These are phyloP conservation scores for Marchantia polymorpha DNA, from an alignment of 225 moss, liverwort and hornwort genomes.

Conservation along the genomic window DNA sequence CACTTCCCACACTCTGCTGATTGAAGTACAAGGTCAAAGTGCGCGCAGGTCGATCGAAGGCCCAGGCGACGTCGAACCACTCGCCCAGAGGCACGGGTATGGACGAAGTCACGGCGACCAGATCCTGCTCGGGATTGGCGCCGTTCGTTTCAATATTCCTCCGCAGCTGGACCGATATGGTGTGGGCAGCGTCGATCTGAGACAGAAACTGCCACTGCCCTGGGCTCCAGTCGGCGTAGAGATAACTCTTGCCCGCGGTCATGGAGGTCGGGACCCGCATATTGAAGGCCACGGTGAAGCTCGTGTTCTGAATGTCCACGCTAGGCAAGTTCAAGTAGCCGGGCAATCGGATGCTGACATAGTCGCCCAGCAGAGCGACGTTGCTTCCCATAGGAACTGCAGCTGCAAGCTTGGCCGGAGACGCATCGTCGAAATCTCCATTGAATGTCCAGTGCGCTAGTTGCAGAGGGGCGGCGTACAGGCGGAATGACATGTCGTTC, in stretches of 20 bases:
- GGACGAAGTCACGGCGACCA: background rate
- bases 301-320: background rate
- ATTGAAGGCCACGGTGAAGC: slow-evolving; percentile 9
- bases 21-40: background rate
- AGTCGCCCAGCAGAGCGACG: background rate
- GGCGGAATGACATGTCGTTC: slow-evolving; percentile 11
- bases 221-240: slow-evolving; percentile 1
- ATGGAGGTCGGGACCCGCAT: background rate
- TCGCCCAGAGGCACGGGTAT: background rate
- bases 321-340: background rate
- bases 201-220: slow-evolving; percentile 12
- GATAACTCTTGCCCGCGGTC: background rate
- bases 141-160: slow-evolving; percentile 4
- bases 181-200: background rate
- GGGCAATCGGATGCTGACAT: background rate
- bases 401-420: background rate
- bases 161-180: background rate
- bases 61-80: slow-evolving; percentile 16
- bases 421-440: background rate
- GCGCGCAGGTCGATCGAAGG: background rate
- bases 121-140: background rate
- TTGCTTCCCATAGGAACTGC: background rate
- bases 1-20: slow-evolving; percentile 4
- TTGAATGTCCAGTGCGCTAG: slow-evolving; percentile 7
- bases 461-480: slow-evolving; percentile 1